A percentile compares a stretch with the other conserved stretches of the same genome.
Conservation (phyloP, 2,329 filamentous ascomycete genomes). For the Aspergillus persii region DNA sequence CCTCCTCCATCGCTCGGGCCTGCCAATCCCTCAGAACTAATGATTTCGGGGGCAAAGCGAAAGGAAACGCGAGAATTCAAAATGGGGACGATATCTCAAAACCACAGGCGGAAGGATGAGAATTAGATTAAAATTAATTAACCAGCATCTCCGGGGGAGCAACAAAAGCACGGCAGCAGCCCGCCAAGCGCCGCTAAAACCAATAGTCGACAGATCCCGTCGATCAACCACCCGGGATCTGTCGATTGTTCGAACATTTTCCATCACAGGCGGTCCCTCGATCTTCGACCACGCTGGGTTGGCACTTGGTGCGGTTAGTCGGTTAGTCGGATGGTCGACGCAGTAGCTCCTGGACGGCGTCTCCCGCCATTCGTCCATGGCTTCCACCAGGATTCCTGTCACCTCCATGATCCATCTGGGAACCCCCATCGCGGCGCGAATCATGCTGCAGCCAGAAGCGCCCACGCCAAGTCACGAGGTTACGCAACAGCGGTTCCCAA, state of each 20-base stretch:
- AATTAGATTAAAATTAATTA: background rate
- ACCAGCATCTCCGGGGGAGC: background rate
- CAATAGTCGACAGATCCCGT: constrained; percentile 41
- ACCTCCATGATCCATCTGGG: constrained; percentile 1
- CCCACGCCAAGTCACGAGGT: constrained; percentile 20
- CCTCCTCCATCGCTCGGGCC: constrained; percentile 5
- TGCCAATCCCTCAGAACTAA: constrained; percentile 7
- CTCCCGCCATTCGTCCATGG: constrained; percentile 9
- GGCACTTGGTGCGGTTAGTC: background rate
- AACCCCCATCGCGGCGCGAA: constrained; percentile 10
- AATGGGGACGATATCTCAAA: background rate
- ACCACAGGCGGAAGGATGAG: background rate
- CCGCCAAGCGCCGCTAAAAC: constrained; percentile 35
- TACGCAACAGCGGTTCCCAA: constrained; percentile 19
- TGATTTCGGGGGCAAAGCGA: background rate
- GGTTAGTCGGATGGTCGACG: background rate
- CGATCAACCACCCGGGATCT: constrained; percentile 34
- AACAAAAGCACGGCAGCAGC: constrained; percentile 24
- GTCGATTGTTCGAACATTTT: constrained; percentile 22
- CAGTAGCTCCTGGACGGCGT: background rate
- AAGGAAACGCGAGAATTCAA: background rate
- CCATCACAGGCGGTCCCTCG: constrained; percentile 1
- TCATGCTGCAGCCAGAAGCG: constrained; percentile 15
- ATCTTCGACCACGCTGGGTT: constrained; percentile 1
- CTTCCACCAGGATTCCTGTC: constrained; percentile 7